Conservation (phyloP, 1,284 basidiomycete species). For the Agaricales sp. region DNA sequence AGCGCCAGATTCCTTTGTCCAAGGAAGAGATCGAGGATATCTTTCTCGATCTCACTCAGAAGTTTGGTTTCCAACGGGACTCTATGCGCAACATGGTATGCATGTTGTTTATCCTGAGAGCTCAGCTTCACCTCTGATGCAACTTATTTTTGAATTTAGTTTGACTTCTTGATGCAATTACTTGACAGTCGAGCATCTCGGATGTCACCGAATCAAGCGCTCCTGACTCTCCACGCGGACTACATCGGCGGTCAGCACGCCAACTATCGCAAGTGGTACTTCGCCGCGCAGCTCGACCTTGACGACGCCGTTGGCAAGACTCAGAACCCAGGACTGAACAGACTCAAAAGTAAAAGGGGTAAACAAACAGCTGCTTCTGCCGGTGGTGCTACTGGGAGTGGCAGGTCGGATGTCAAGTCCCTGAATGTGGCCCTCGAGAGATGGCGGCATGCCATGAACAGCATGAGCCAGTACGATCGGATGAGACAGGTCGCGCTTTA, state of each 20-base stretch:
- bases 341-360: slow-evolving; percentile 55
- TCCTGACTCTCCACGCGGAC: slow-evolving; percentile 93
- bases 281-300: slow-evolving; percentile 96
- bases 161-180: slow-evolving; percentile 98
- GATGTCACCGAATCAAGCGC: slow-evolving; percentile 94
- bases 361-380: slow-evolving; percentile 19
- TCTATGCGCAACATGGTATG: slow-evolving; percentile 84
- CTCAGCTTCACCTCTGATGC: slow-evolving; percentile 7
- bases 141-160: slow-evolving; percentile 31
- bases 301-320: slow-evolving; percentile 94
- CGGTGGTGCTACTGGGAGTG: background rate
- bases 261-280: slow-evolving; percentile 99
- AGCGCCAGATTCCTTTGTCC: slow-evolving; percentile 88
- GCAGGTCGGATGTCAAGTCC: slow-evolving; percentile 60
- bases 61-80: slow-evolving; percentile 97
- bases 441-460: slow-evolving; percentile 98
- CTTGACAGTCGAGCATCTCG: slow-evolving; percentile 95
- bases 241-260: slow-evolving; percentile 97
- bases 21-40: slow-evolving; percentile 99
- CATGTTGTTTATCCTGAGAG: slow-evolving; percentile 10
- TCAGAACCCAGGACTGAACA: slow-evolving; percentile 85
- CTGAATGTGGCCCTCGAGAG: slow-evolving; percentile 81
- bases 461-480: slow-evolving; percentile 98
- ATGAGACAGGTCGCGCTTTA: slow-evolving; percentile 95
- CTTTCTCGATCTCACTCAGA: slow-evolving; percentile 95